phyloP scores from a whole-genome alignment of 2,329 filamentous ascomycete genomes.

The Geosmithia morbida region DNA sequence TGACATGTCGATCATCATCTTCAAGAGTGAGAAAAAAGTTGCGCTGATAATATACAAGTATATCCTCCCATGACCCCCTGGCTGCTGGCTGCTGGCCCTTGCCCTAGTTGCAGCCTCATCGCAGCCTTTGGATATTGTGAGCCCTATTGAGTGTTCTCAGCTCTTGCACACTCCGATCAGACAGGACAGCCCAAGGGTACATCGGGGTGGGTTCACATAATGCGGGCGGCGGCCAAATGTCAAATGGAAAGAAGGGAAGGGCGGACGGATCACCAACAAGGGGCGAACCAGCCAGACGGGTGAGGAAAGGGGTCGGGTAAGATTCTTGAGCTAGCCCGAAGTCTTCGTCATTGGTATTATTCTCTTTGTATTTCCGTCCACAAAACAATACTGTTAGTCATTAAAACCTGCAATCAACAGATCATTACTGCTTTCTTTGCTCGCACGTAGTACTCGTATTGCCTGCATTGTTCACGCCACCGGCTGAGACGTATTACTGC shows the following conservation, averaged over 20 bases:
- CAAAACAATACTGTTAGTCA: background rate
- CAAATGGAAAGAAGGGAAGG: too few relatives aligned
- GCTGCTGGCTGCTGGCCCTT: background rate
- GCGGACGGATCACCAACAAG: background rate
- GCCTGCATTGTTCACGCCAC: too few relatives aligned
- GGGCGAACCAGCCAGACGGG: background rate
- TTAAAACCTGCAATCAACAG: background rate
- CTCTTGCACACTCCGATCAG: background rate
- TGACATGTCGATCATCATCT: background rate
- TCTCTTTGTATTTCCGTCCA: too few relatives aligned
- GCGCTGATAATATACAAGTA: background rate
- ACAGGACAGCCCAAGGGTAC: background rate
- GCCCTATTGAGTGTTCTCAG: background rate
- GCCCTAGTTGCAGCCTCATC: background rate
- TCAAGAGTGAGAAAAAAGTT: background rate
- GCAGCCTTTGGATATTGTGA: background rate
- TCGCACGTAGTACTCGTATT: too few relatives aligned
- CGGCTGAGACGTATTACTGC: too few relatives aligned
- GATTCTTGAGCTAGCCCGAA: background rate
- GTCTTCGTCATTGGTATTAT: background rate
- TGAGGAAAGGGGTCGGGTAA: background rate
- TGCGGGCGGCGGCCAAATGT: background rate
- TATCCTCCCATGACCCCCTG: background rate
- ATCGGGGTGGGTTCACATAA: background rate
- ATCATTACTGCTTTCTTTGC: too few relatives aligned